phyloP scores from a whole-genome alignment of 192 early-diverging fungal genomes.

The Kickxella alabastrina region DNA sequence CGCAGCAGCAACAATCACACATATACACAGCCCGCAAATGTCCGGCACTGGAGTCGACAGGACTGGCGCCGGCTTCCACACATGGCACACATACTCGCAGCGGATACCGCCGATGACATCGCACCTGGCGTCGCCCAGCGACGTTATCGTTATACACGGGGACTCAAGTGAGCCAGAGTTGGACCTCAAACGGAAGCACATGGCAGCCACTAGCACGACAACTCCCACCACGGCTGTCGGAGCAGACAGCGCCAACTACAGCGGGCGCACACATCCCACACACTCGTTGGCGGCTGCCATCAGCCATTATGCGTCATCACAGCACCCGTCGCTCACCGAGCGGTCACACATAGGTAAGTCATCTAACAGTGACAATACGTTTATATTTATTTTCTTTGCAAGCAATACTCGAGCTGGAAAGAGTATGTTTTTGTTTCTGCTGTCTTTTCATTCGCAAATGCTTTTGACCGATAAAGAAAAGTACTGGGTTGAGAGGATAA shows the following conservation, averaged over 20 bases:
- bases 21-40: slow-evolving; percentile 15
- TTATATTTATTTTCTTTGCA: too few relatives aligned
- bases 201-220: slow-evolving; percentile 1
- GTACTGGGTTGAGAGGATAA: too few relatives aligned
- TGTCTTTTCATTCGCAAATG: too few relatives aligned
- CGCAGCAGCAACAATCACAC: background rate
- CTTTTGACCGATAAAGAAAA: too few relatives aligned
- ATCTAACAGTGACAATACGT: too few relatives aligned
- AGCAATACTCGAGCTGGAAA: too few relatives aligned
- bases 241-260: background rate
- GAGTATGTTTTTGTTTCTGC: too few relatives aligned
- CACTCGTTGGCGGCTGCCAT: background rate
- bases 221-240: slow-evolving; percentile 1
- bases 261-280: background rate
- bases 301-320: slow-evolving; percentile 21
- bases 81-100: slow-evolving; percentile 27
- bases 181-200: slow-evolving; percentile 1
- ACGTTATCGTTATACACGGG: slow-evolving; percentile 43
- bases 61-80: slow-evolving; percentile 22
- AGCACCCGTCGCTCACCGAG: background rate
- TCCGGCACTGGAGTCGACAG: slow-evolving; percentile 33
- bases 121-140: background rate
- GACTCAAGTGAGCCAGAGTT: slow-evolving; percentile 36
- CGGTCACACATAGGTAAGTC: slow-evolving; percentile 16
- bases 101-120: slow-evolving; percentile 17